Conservation (phyloP, 2,329 filamentous ascomycete species). For the Phialophora verrucosa region DNA sequence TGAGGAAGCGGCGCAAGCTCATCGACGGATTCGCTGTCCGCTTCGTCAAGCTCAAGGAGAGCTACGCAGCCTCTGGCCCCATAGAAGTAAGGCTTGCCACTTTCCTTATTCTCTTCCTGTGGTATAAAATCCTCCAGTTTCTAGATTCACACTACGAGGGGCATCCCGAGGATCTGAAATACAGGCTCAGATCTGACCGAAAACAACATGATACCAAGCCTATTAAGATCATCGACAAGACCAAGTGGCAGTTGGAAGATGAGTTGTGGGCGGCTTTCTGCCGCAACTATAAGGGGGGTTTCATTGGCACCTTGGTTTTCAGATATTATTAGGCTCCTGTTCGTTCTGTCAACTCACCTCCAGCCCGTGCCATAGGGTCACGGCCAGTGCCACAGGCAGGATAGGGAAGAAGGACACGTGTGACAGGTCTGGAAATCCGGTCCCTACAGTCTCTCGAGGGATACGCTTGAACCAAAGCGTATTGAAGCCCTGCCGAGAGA, state of each 20-base stretch:
- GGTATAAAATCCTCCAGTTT: too few species aligned
- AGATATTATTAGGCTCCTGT: not conserved
- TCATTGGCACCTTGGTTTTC: too few species aligned
- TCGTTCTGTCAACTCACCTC: too few species aligned
- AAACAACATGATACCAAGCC: not conserved
- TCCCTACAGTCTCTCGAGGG: too few species aligned
- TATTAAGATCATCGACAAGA: not conserved
- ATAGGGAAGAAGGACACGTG: too few species aligned
- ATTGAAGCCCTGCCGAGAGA: not conserved
- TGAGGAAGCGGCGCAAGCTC: not conserved
- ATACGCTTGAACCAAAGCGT: not conserved
- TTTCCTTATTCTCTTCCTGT: too few species aligned
- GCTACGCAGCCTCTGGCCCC: too few species aligned
- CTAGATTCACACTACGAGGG: not conserved
- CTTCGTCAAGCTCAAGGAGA: conserved; percentile 20
- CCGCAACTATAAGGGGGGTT: not conserved
- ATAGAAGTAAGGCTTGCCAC: too few species aligned
- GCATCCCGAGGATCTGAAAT: conserved; percentile 5
- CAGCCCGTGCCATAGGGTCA: too few species aligned
- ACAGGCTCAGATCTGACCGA: conserved; percentile 6
- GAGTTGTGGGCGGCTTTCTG: not conserved
- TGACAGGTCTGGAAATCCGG: too few species aligned
- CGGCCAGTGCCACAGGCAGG: too few species aligned
- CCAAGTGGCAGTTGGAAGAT: not conserved
- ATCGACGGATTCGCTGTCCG: conserved; percentile 16